These are phyloP conservation scores for Arthromyces matolae DNA, from an alignment of 768 basidiomycete genomes.

Conservation along the genomic window DNA sequence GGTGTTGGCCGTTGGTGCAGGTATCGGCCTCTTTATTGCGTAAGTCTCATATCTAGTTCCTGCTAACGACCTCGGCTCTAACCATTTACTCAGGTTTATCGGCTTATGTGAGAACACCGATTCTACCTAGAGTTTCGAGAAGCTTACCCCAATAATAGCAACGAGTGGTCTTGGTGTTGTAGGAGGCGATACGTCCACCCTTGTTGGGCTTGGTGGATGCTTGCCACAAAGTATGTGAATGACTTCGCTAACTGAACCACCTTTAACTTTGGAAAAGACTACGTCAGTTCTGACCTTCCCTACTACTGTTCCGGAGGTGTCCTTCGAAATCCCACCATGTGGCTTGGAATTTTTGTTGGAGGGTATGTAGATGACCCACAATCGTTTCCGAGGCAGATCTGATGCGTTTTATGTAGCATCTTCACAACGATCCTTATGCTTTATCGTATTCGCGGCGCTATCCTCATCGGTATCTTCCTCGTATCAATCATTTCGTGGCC, in stretches of 20 bases:
- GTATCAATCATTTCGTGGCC: constrained; percentile 89
- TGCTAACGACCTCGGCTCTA: too few species aligned
- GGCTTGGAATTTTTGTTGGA: constrained; percentile 85
- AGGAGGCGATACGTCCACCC: constrained; percentile 65
- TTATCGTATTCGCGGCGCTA: constrained; percentile 80
- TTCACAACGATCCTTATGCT: constrained; percentile 78
- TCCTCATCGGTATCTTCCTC: constrained; percentile 78
- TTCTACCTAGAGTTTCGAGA: background rate
- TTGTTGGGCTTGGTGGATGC: constrained; percentile 79
- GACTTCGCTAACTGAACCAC: background rate
- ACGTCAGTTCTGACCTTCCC: constrained; percentile 39
- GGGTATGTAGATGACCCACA: constrained; percentile 44
- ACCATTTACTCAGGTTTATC: constrained; percentile 71
- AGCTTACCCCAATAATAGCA: constrained; percentile 32
- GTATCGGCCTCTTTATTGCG: constrained; percentile 87
- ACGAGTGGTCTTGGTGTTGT: constrained; percentile 69
- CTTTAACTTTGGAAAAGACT: constrained; percentile 32
- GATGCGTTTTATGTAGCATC: constrained; percentile 39
- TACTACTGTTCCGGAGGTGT: constrained; percentile 62
- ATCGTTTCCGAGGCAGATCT: background rate
- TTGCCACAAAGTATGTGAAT: constrained; percentile 38
- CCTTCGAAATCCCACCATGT: constrained; percentile 72
- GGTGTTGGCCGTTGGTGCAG: constrained; percentile 79
- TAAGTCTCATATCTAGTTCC: constrained; percentile 33
- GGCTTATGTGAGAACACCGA: constrained; percentile 52